phyloP scores from a whole-genome alignment of 306 rosid species.

The Astragalus membranaceus region DNA sequence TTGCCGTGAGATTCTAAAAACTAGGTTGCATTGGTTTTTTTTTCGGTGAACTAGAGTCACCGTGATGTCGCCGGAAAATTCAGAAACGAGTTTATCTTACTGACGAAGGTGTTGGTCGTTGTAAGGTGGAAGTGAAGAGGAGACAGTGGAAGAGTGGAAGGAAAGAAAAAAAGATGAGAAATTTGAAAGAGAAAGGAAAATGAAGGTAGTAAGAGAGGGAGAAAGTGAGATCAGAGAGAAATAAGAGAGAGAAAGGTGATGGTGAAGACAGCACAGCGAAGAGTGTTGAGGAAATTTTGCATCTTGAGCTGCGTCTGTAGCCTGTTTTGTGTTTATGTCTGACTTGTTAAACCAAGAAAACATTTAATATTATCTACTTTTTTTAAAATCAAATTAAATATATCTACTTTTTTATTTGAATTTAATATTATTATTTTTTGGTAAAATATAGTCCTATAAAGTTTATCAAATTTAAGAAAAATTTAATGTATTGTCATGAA shows the following conservation, averaged over 20 bases:
- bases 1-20: neutral
- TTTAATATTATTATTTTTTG: no score
- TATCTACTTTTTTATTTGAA: no score
- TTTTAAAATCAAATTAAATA: no score
- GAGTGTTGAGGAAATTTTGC: neutral
- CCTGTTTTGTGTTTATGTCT: neutral
- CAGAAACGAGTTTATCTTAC: neutral
- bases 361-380: no score
- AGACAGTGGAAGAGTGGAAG: neutral
- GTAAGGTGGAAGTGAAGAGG: neutral
- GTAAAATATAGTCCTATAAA: no score
- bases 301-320: neutral
- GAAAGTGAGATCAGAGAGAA: neutral
- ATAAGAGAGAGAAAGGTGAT: neutral
- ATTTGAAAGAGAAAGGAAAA: conserved; percentile 16
- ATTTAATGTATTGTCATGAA: no score
- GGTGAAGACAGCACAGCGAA: conserved; percentile 4
- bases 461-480: no score
- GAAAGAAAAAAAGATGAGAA: neutral
- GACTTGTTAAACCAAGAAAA: neutral
- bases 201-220: neutral
- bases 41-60: no score
- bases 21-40: conserved; percentile 12
- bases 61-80: neutral
- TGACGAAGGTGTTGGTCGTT: neutral